Evolutionary conservation across 176 grass and related monocot species (phyloP).

Genomic region (Paspalum vaginatum): DNA sequence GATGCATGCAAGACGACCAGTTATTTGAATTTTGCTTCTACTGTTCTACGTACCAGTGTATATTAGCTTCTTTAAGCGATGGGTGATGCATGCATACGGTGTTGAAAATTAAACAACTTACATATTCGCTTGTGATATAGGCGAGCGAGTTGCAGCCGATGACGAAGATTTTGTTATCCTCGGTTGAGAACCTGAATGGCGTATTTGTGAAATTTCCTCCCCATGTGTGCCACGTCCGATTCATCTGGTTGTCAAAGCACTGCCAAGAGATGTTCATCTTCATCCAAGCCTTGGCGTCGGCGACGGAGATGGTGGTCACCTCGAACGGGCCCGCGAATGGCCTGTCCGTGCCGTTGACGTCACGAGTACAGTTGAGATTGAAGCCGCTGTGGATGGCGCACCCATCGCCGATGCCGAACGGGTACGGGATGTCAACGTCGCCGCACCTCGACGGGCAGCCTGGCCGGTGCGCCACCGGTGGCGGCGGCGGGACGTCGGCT

Average conservation of each 20-base stretch:
- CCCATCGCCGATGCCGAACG: background rate
- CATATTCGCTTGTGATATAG: background rate
- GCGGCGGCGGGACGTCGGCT: background rate
- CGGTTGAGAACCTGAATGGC: background rate
- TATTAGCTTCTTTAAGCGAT: too few species aligned
- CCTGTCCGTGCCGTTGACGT: background rate
- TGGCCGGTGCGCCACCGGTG: background rate
- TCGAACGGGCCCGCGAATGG: background rate
- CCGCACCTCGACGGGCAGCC: background rate
- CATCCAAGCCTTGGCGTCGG: background rate
- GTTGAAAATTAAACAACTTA: too few species aligned
- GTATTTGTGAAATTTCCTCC: background rate
- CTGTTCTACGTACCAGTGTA: too few species aligned
- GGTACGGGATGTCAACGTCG: slow-evolving; percentile 20
- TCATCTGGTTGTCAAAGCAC: background rate
- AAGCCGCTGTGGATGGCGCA: background rate
- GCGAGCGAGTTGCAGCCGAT: slow-evolving; percentile 18
- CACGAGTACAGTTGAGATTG: background rate
- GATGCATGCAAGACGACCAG: background rate
- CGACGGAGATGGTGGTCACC: background rate
- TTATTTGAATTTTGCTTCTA: too few species aligned
- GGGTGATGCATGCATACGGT: too few species aligned
- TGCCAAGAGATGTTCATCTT: background rate
- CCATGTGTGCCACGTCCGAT: background rate
- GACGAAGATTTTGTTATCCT: background rate